These are phyloP conservation scores for Mycogone perniciosa DNA, from an alignment of 2,329 filamentous ascomycete genomes.

Conservation along the genomic window DNA sequence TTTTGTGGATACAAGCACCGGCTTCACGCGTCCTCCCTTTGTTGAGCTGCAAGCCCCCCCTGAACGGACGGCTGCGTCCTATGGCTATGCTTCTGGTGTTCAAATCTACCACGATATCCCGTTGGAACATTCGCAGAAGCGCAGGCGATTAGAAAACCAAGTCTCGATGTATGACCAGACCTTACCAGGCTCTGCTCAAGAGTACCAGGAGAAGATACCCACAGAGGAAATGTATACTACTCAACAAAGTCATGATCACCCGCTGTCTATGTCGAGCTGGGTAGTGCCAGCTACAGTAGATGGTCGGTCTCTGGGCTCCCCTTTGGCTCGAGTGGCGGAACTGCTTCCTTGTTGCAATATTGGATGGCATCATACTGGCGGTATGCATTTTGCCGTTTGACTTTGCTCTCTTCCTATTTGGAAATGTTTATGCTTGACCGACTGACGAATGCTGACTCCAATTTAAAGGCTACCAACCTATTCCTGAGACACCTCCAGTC, in stretches of 20 bases:
- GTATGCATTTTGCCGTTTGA: slow-evolving; percentile 21
- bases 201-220: slow-evolving; percentile 27
- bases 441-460: slow-evolving; percentile 1
- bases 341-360: slow-evolving; percentile 27
- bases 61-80: slow-evolving; percentile 24
- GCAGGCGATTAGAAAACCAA: slow-evolving; percentile 24
- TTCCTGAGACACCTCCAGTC: slow-evolving; percentile 20
- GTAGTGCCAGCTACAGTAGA: slow-evolving; percentile 16
- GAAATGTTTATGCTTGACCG: slow-evolving; percentile 1
- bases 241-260: slow-evolving; percentile 16
- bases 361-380: slow-evolving; percentile 22
- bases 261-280: slow-evolving; percentile 19
- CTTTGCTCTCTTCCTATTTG: not conserved
- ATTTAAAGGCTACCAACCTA: slow-evolving; percentile 29
- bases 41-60: slow-evolving; percentile 22
- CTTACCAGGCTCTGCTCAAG: slow-evolving; percentile 20
- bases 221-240: slow-evolving; percentile 18
- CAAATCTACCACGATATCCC: slow-evolving; percentile 24
- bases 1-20: slow-evolving; percentile 18
- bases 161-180: slow-evolving; percentile 26
- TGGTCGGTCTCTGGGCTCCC: slow-evolving; percentile 20
- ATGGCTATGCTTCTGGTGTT: slow-evolving; percentile 26
- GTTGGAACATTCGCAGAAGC: slow-evolving; percentile 25
- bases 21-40: slow-evolving; percentile 20
- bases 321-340: slow-evolving; percentile 24